Base-by-base conservation (phyloP, 2,329 filamentous ascomycete genomes). In the Phialophora tarda region DNA sequence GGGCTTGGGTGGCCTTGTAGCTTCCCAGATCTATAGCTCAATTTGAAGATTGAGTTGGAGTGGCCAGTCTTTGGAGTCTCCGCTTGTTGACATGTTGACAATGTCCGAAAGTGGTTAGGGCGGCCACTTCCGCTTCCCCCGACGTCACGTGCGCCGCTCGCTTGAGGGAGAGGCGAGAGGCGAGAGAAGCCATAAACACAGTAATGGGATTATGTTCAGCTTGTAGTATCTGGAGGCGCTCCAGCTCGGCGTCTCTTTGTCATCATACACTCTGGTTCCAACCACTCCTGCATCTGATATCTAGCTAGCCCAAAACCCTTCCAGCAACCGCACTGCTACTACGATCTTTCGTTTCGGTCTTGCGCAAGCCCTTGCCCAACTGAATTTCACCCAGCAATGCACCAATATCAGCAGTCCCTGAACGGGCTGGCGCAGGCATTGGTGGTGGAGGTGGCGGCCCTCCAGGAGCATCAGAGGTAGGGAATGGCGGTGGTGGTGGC, bases 331-430 rank as follows among this genome's bases (percentile, higher is more conserved):
- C 78, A 59, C 91, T 85, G 56, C 73, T 79, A 78, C 93, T 97
- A 78, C 89, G 89, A 78, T 99, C 95, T 78, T 92, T 93, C 0
- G 95, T 98, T 77, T 89, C 82, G 26, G 93, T 92, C 84, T 98
- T 98, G 83, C 85, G 93, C 75, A 99, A 81, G 2, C 88, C 79
- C 78, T 79, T 93, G 51, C 95, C 94, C 69, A 87, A 81, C 75
- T 94, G 89, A 68, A 99, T 98, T 77, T 97, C 88, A 66, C 88
- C 89, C 70, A 99, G 78, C 74, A 99, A 84, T 0, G 88, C 86
- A 67, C 85, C 82, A 28, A 83, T 80, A 70, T 70, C 87, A 23
- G 86, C 74, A 8, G 72, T 78, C 11, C 75, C 72, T 38, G 77
- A 74, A 23, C 74, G 74, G 4, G 68, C 66, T 11, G 69, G 70